Conservation (phyloP, 2,329 filamentous ascomycete species). For the Claviceps arundinis region DNA sequence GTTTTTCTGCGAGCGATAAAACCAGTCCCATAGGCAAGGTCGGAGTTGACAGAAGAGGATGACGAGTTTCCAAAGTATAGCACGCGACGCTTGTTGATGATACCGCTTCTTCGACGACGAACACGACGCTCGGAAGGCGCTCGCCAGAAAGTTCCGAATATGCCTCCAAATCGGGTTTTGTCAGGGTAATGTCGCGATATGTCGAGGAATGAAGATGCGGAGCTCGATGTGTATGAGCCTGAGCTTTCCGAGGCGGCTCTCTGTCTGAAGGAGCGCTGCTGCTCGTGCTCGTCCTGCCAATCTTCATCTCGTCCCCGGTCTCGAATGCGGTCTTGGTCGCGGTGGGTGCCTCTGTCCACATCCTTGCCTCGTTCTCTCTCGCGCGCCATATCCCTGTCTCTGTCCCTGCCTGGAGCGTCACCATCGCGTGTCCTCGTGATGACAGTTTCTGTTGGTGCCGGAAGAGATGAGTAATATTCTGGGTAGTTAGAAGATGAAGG, state of each 20-base stretch:
- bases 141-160: conserved; percentile 50
- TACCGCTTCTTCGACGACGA: conserved; percentile 23
- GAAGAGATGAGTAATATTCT: conserved; percentile 4
- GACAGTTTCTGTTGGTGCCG: conserved; percentile 5
- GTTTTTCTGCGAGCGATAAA: conserved; percentile 32
- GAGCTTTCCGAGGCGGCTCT: conserved; percentile 19
- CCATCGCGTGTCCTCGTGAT: conserved; percentile 2
- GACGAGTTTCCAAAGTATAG: conserved; percentile 49
- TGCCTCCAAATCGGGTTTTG: conserved; percentile 35
- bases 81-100: conserved; percentile 38
- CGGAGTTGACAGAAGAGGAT: conserved; percentile 53
- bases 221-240: conserved; percentile 30
- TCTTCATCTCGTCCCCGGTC: not conserved
- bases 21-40: conserved; percentile 54
- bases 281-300: conserved; percentile 7
- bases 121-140: conserved; percentile 42
- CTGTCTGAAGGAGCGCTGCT: conserved; percentile 4
- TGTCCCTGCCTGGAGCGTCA: not conserved
- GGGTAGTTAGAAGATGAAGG: not conserved
- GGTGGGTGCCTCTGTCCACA: not conserved
- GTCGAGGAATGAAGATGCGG: conserved; percentile 49
- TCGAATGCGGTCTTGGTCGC: not conserved
- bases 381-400: not conserved
- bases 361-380: not conserved
- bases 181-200: conserved; percentile 44